These are phyloP conservation scores for Globisporangium yorkense DNA, from an alignment of 352 stramenopile species.

Conservation along the genomic window DNA sequence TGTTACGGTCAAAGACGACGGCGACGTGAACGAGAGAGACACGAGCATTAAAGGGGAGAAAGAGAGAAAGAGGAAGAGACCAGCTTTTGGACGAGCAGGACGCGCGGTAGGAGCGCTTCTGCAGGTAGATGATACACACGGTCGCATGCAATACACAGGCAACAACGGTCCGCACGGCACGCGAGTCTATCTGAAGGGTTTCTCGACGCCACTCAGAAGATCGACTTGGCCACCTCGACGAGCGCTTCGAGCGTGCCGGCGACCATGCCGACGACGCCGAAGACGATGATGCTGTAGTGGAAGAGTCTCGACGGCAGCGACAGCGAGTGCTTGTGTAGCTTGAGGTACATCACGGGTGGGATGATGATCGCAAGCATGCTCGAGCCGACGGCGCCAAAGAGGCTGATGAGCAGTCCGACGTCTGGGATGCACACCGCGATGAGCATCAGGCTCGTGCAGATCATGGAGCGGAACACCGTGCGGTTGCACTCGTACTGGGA, in stretches of 20 bases:
- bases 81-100: background rate
- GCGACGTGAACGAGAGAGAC: background rate
- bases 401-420: conserved; percentile 67
- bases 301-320: conserved; percentile 30
- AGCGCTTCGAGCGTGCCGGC: conserved; percentile 53
- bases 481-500: conserved; percentile 75
- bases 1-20: too few species aligned
- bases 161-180: too few species aligned
- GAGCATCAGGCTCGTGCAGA: conserved; percentile 69
- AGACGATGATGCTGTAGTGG: conserved; percentile 42
- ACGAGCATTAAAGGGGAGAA: background rate
- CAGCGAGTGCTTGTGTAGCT: conserved; percentile 25
- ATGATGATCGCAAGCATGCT: conserved; percentile 79
- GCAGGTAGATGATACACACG: background rate
- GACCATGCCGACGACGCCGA: conserved; percentile 63
- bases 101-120: too few species aligned
- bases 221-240: conserved; percentile 35
- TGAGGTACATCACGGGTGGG: conserved; percentile 61
- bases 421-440: conserved; percentile 69
- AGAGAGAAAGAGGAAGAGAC: conserved; percentile 1
- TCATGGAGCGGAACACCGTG: conserved; percentile 77
- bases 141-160: background rate
- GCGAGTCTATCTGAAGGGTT: background rate
- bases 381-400: conserved; percentile 73
- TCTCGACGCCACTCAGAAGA: conserved; percentile 4